Evolutionary conservation across 208 protist genomes (phyloP), one percentile per base, ranked within the genome.

Genomic region (Trypanosoma brucei): DNA sequence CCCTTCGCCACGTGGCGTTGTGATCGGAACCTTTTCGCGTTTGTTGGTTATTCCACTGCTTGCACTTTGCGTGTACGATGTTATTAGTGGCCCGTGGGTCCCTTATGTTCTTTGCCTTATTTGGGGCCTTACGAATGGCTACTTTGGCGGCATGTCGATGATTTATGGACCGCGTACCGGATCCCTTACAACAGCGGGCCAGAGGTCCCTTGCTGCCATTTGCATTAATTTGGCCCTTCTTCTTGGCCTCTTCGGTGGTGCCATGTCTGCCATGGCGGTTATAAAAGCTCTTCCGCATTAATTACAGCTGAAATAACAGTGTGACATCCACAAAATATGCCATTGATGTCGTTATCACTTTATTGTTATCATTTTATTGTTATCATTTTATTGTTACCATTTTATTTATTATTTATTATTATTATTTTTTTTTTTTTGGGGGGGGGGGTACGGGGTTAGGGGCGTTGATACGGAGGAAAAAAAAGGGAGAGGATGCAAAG

Each of bases 81-180:
- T 72, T 54, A 88, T 93, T 55, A 33, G 40, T 33, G 73, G 78
- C 22, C 46, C 60, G 14, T 55, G 60, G 22, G 14, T 87, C 35
- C 76, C 84, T n/a, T 84, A 81, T 65, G 56, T 91, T 36, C 61
- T 91, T 40, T 79, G 76, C 36, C 33, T 75, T 30, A 30, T 86
- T 36, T 49, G 80, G 33, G 73, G 80, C 36, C 44, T 92, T 34
- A 81, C 83, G 31, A 92, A 88, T 67, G 90, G 90, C 39, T 95
- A 86, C 75, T 82, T 83, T 58, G 83, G 78, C 33, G 72, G 72
- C 35, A 81, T 91, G 77, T 54, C 76, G 8, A 78, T 81, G 75
- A 86, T 95, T 59, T 70, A 84, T 62, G 78, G 76, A 52, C 70
- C 85, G 8, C 62, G 70, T 38, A 78, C 70, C 3, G 65, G 77